phyloP scores from a whole-genome alignment of 768 basidiomycete species.

The Boletus pseudopeckii region DNA sequence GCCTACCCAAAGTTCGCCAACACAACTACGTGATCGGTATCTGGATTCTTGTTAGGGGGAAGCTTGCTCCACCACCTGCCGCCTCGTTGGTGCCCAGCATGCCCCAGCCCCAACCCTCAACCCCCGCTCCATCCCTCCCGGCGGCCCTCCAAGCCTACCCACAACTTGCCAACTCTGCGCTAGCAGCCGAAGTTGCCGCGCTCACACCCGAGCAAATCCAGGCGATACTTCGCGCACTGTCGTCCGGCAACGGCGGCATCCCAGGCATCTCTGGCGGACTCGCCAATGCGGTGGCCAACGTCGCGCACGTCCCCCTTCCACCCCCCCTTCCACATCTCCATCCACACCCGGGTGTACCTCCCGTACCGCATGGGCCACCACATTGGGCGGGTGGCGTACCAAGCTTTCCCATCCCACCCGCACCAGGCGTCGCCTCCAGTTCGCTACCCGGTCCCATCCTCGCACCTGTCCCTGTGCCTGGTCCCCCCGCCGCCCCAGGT shows the following conservation, averaged over 20 bases:
- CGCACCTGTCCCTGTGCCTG: background rate
- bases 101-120: conserved; percentile 16
- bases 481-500: background rate
- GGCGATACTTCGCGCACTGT: conserved; percentile 57
- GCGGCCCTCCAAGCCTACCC: conserved; percentile 31
- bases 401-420: conserved; percentile 23
- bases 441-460: conserved; percentile 5
- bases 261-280: conserved; percentile 30
- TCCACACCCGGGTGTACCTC: conserved; percentile 12
- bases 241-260: conserved; percentile 37
- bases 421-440: conserved; percentile 1
- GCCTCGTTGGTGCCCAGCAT: conserved; percentile 5
- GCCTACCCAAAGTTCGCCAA: conserved; percentile 61
- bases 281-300: conserved; percentile 24
- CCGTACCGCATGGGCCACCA: conserved; percentile 13
- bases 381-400: conserved; percentile 25
- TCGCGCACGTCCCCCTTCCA: conserved; percentile 13
- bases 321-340: background rate
- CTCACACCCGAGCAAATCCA: conserved; percentile 78
- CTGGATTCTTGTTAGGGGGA: conserved; percentile 83
- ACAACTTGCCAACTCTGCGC: conserved; percentile 43
- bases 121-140: conserved; percentile 16
- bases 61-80: conserved; percentile 49
- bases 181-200: conserved; percentile 69
- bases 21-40: conserved; percentile 73